Evolutionary conservation across 1,284 basidiomycete genomes (phyloP), one percentile per base, ranked within the genome.

Genomic region (Pisolithus thermaeus): DNA sequence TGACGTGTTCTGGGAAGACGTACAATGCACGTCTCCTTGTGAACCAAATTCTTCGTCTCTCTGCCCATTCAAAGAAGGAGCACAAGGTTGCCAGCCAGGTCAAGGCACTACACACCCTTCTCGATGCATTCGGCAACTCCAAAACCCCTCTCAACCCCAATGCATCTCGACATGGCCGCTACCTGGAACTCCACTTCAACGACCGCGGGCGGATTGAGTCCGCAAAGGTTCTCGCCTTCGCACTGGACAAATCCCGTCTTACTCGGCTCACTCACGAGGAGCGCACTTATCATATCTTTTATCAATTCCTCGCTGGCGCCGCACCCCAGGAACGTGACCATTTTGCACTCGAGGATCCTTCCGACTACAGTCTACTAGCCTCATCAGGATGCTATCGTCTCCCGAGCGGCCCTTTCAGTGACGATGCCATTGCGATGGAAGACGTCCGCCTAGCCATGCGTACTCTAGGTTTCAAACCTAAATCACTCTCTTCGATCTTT

Each of bases 281-380:
- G 67, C 84, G 94, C 27, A 85, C 90, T 4, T 98, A 88, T 72
- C 93, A 97, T 64, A 80, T 95, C 43, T 96, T 98, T 71, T 95
- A 97, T 73, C 92, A 97, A 71, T 78, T 94, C 56, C 75, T 95
- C 14, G 83, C 91, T 3, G 92, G 92, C 20, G 88, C 90, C 1
- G 87, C 86, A 0, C 75, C 83, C 0, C 75, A 86, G 44, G 93
- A 97, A 65, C 80, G 92, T 5, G 87, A 92, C 58, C 69, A 74
- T 20, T 80, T 87, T 58, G 78, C 77, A 47, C 73, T 96, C 18
- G 88, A 92, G 61, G 94, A 95, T 62, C 79, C 84, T 0, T 89
- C 89, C 0, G 87, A 89, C 52, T 97, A 96, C 63, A 78, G 81
- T 0, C 77, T 96, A 1, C 75, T 97, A 5, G 83, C 90, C 0